Conservation (phyloP, 2,329 filamentous ascomycete genomes). For the Beauveria asiatica region DNA sequence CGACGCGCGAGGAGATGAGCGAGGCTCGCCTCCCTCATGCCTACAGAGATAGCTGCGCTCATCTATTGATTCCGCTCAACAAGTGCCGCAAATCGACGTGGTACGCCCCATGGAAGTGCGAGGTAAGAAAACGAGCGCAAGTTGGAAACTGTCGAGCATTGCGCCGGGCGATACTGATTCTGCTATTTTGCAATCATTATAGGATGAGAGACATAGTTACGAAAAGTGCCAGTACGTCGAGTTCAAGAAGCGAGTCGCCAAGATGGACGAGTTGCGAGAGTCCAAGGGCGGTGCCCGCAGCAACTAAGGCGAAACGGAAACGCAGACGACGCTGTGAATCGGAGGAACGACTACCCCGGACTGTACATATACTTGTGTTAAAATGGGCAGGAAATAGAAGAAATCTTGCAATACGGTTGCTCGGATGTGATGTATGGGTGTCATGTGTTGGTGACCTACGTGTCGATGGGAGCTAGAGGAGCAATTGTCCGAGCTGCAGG, state of each 20-base stretch:
- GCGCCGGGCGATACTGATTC: neutral
- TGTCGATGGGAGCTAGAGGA: neutral
- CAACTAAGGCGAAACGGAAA: conserved; percentile 49
- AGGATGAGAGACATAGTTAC: conserved; percentile 96
- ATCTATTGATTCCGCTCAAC: conserved; percentile 92
- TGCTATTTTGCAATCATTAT: conserved; percentile 3
- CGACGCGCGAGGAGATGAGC: conserved; percentile 87
- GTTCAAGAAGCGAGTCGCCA: conserved; percentile 96
- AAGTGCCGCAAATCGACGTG: conserved; percentile 85
- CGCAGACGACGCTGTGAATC: neutral
- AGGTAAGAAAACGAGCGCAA: conserved; percentile 50
- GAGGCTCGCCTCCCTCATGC: conserved; percentile 78
- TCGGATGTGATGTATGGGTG: neutral
- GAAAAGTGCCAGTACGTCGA: conserved; percentile 99
- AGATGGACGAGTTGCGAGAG: conserved; percentile 93
- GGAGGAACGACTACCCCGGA: conserved; percentile 13
- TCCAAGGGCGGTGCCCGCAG: conserved; percentile 77
- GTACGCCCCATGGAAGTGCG: conserved; percentile 96
- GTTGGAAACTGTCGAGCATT: neutral
- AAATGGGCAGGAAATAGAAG: conserved; percentile 14
- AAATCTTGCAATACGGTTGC: neutral
- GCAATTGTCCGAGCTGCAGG: neutral
- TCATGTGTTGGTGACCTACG: conserved; percentile 4
- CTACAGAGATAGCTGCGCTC: conserved; percentile 93
- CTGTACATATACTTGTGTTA: conserved; percentile 25